Evolutionary conservation across 1,284 basidiomycete species (phyloP).

Genomic region (Psilocybe mexicana): DNA sequence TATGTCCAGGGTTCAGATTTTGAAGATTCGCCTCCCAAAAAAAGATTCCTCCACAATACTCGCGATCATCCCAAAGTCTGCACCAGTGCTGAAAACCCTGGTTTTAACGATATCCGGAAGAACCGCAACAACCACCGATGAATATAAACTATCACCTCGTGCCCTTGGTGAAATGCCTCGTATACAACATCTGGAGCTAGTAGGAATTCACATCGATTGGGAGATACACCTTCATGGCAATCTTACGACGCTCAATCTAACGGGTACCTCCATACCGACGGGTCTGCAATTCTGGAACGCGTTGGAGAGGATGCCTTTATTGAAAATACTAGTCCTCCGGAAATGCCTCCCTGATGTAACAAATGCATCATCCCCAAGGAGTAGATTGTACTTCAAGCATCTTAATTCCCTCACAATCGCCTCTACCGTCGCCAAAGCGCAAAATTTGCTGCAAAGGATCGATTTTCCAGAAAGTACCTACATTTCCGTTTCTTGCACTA

Average conservation of each 20-base stretch:
- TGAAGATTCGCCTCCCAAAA: background rate
- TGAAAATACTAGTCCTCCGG: constrained; percentile 5
- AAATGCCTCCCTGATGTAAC: background rate
- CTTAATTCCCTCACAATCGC: background rate
- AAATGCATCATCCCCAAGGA: background rate
- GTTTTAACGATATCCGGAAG: constrained; percentile 14
- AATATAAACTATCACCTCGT: background rate
- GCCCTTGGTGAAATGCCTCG: constrained; percentile 11
- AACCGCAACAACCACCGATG: background rate
- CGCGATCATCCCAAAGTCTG: constrained; percentile 4
- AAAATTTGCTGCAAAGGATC: background rate
- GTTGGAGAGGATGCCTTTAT: constrained; percentile 4
- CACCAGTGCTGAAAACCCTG: constrained; percentile 7
- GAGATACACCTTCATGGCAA: constrained; percentile 22
- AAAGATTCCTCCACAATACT: background rate
- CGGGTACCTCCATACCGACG: constrained; percentile 7
- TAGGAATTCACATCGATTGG: constrained; percentile 25
- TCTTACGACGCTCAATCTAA: constrained; percentile 27
- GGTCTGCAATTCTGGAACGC: constrained; percentile 5
- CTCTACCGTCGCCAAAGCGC: background rate
- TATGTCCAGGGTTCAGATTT: background rate
- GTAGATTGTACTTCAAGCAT: background rate
- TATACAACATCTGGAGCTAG: constrained; percentile 23
- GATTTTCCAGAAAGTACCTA: background rate
- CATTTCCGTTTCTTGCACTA: background rate